phyloP scores from a whole-genome alignment of 768 basidiomycete genomes.

The Macrolepiota albuminosa region DNA sequence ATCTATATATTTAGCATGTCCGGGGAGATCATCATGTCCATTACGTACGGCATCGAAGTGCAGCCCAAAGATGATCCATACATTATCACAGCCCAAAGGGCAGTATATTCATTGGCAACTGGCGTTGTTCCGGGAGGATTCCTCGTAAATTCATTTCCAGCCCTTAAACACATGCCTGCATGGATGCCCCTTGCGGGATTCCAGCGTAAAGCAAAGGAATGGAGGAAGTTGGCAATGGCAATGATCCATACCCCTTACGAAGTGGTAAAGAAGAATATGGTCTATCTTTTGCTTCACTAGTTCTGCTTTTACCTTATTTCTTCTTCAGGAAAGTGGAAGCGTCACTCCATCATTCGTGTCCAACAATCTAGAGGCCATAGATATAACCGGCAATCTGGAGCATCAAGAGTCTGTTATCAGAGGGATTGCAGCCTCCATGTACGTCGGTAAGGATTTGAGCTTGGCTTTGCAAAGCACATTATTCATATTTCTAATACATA shows the following conservation, averaged over 20 bases:
- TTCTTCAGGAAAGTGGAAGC: neutral
- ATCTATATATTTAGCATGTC: conserved; percentile 6
- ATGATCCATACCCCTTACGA: neutral
- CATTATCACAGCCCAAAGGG: conserved; percentile 25
- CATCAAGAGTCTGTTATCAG: neutral
- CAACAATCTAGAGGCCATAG: neutral
- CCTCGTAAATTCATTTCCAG: conserved; percentile 26
- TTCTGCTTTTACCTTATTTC: neutral
- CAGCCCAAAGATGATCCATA: conserved; percentile 29
- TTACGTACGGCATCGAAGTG: conserved; percentile 31
- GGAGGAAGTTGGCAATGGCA: neutral
- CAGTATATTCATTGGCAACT: conserved; percentile 22
- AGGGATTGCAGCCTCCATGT: neutral
- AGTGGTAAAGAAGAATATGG: neutral
- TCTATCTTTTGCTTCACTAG: neutral
- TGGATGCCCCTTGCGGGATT: neutral
- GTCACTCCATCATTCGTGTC: neutral
- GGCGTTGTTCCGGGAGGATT: conserved; percentile 23
- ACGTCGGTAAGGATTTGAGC: neutral
- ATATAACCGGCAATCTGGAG: neutral
- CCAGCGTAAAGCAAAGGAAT: neutral
- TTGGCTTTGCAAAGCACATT: neutral
- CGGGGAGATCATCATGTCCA: conserved; percentile 25
- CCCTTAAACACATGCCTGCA: conserved; percentile 29
- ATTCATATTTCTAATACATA: neutral